phyloP scores from a whole-genome alignment of 2,329 filamentous ascomycete genomes.

The Diatrype stigma region DNA sequence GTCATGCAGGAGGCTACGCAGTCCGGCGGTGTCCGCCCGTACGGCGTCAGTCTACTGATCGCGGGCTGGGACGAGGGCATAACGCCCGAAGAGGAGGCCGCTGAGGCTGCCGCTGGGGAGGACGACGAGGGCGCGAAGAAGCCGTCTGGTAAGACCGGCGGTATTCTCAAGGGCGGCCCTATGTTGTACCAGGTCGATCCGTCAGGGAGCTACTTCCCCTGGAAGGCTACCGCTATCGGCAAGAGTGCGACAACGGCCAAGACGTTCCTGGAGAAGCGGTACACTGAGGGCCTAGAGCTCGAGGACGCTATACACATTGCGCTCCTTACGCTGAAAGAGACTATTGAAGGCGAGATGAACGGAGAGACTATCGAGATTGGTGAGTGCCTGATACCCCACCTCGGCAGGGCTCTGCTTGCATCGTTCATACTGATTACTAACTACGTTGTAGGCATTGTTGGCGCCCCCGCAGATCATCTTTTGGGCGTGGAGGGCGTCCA shows the following conservation, averaged over 20 bases:
- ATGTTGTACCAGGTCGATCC: conserved; percentile 99
- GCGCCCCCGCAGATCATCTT: conserved; percentile 87
- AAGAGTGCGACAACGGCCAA: conserved; percentile 98
- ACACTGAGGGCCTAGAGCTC: conserved; percentile 92
- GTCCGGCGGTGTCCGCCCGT: conserved; percentile 93
- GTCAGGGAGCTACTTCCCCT: conserved; percentile 97
- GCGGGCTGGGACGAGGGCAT: conserved; percentile 98
- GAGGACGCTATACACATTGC: conserved; percentile 99
- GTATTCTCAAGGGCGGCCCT: conserved; percentile 90
- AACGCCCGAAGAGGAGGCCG: conserved; percentile 72
- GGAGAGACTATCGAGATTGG: conserved; percentile 98
- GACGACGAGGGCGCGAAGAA: conserved; percentile 58
- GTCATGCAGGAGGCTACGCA: conserved; percentile 99
- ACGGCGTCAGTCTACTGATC: conserved; percentile 91
- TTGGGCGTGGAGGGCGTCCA: conserved; percentile 88
- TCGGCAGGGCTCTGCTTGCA: no score
- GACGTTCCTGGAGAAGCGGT: conserved; percentile 98
- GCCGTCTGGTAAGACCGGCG: conserved; percentile 81
- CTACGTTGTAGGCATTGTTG: conserved; percentile 73
- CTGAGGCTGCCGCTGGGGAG: conserved; percentile 48
- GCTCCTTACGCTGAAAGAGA: conserved; percentile 94
- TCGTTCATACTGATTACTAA: conserved; percentile 30
- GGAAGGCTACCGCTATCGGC: conserved; percentile 98
- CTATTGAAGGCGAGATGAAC: conserved; percentile 99
- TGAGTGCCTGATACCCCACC: no score